Base-by-base conservation (phyloP, 108 stramenopile species). In the Nannochloropsis gaditana region DNA sequence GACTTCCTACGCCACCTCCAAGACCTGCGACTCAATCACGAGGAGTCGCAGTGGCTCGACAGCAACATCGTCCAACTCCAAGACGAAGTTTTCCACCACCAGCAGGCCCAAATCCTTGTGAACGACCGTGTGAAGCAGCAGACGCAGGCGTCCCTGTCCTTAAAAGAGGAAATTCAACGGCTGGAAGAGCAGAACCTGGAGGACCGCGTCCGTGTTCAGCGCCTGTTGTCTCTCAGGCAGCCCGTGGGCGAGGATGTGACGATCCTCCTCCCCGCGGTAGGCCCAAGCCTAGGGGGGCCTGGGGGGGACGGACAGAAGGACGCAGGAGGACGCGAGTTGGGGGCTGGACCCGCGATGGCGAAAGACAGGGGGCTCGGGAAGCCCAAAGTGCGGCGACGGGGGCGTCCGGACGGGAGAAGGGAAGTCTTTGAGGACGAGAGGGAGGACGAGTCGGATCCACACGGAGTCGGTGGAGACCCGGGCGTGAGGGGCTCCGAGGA, bases 171-270 rank as follows among this genome's bases (percentile, higher is more conserved):
- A 6, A 73, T 73, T n/a, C 59, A 73, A 8, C 59, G 59, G 59
- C 59, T 73, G 59, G 59, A 73, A 73, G 59, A 73, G 3, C 59
- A 73, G 4, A 73, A 73, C n/a, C n/a, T 73, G 59, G 59, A 73
- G 59, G 59, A 73, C n/a, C 59, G 59, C 19, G 59, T 73, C 19
- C 15, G 59, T 15, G n/a, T 73, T n/a, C 59, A 73, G 59, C 15
- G 59, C 15, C n/a, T 73, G n/a, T 73, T 73, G 8, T 15, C 59
- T 3, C 59, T 73, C 59, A n/a, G 5, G 8, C 59, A 73, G n/a
- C 59, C 59, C 8, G n/a, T 15, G 3, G 59, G 59, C 4, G 59
- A 73, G 6, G 59, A 73, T 0, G 59, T 73, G 59, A 73, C 59
- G 59, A 73, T 73, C 8, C 15, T 73, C n/a, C 15, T 73, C 19